Percentiles rank a stretch among this genome's conserved stretches.
These are phyloP conservation scores for Arachis stenosperma DNA, from an alignment of 306 rosid genomes.

Conservation along the genomic window DNA sequence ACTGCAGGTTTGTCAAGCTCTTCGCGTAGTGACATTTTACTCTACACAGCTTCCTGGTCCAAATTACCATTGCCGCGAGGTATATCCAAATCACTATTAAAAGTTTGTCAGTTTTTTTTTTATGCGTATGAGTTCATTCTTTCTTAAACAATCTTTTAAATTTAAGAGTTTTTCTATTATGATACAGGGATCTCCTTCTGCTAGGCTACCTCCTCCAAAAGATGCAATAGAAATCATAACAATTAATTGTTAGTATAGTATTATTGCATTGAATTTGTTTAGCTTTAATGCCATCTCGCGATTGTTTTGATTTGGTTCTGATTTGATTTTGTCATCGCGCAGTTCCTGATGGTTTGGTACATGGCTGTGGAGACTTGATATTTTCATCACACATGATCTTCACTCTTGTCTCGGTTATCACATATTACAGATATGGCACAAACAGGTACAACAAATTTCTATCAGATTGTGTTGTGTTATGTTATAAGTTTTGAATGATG, in stretches of 20 bases:
- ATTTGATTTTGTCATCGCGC: constrained; percentile 46
- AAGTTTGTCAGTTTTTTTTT: too few relatives aligned
- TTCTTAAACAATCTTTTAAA: neutral
- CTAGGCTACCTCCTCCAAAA: constrained; percentile 81
- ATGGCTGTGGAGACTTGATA: constrained; percentile 98
- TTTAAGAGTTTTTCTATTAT: neutral
- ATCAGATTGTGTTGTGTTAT: neutral
- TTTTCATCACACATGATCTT: constrained; percentile 99
- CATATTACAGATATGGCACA: constrained; percentile 84
- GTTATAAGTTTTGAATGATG: constrained; percentile 22
- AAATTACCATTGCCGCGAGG: constrained; percentile 98
- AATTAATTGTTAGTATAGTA: constrained; percentile 68
- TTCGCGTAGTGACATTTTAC: constrained; percentile 89
- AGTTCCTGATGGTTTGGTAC: constrained; percentile 87
- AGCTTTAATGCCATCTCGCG: neutral
- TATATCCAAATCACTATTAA: constrained; percentile 28
- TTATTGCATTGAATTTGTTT: constrained; percentile 15
- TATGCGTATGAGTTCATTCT: neutral
- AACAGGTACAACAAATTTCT: constrained; percentile 52
- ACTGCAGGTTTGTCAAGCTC: constrained; percentile 80
- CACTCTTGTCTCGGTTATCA: constrained; percentile 75
- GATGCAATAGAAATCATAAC: constrained; percentile 69
- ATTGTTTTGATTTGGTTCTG: constrained; percentile 34
- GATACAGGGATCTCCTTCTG: constrained; percentile 88
- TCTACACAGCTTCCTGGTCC: constrained; percentile 99